Base-by-base conservation (phyloP, 2,329 filamentous ascomycete species). In the Grosmannia clavigera region DNA sequence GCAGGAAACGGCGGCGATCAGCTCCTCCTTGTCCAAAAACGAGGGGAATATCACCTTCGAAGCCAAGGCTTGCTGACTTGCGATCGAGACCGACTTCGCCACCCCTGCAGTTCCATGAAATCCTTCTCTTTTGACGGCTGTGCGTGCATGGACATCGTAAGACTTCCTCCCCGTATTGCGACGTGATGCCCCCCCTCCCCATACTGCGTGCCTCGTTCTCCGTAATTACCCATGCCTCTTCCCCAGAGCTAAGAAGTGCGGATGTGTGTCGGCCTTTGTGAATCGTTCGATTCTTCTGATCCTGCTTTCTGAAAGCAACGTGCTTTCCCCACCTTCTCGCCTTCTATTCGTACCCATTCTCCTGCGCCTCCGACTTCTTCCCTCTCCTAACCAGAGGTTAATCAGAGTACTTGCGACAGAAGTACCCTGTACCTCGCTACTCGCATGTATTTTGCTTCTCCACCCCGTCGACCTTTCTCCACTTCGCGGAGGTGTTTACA, bases 111-210 rank as follows among this genome's bases (percentile, higher is more conserved):
- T 16, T 19, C 25, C 27, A 19, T 19, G 25, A n/a, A 16, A 52
- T 31, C 50, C 27, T 19, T 29, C 5, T 31, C 12, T 10, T 31
- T 27, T 52, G 50, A 52, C 25, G 27, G 27, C 48, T 56, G 11
- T 43, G 38, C n/a, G 22, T 38, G 55, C 55, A 38, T 43, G 55
- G 55, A 57, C 22, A 58, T 58, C 57, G 57, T 58, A 58, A 52
- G 57, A 53, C 54, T 25, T 40, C 22, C 12, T 43, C 53, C 53
- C 53, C 53, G 31, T 40, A 40, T 25, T 31, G 10, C 25, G 33
- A 40, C 19, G 27, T 33, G 27, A 19, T 27, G 19, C 27, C 55
- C 22, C 33, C 33, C 19, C 16, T 33, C 55, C 25, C 55, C 22
- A 46, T 19, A 31, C 38, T 57, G 22, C 40, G 12, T 27, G 11